These are phyloP conservation scores for Aspergillus brunneoviolaceus DNA, from an alignment of 2,329 filamentous ascomycete species.

Conservation along the genomic window DNA sequence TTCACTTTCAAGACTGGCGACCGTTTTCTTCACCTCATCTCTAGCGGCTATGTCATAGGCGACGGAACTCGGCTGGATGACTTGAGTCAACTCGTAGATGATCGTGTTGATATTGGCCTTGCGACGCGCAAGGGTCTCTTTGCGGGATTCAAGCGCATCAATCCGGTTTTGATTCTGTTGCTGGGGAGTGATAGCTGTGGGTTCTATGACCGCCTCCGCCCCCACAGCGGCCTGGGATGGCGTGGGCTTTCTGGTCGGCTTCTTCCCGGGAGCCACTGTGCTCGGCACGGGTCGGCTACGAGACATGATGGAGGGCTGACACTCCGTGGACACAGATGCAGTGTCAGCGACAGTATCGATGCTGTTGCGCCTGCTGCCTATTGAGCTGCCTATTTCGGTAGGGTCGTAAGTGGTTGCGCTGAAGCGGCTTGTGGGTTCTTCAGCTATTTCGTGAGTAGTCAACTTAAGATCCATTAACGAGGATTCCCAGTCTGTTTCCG, in stretches of 20 bases:
- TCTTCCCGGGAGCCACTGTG: slow-evolving; percentile 31
- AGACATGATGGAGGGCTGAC: slow-evolving; percentile 39
- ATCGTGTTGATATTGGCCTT: slow-evolving; percentile 69
- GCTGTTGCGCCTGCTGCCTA: slow-evolving; percentile 25
- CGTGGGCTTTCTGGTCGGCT: slow-evolving; percentile 43
- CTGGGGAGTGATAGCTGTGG: slow-evolving; percentile 64
- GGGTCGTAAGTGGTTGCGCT: slow-evolving; percentile 64
- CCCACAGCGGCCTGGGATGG: slow-evolving; percentile 35
- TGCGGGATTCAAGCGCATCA: slow-evolving; percentile 63
- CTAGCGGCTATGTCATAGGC: slow-evolving; percentile 64
- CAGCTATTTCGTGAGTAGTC: slow-evolving; percentile 34
- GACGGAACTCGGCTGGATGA: slow-evolving; percentile 69
- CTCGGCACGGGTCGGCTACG: slow-evolving; percentile 41
- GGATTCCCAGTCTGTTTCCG: slow-evolving; percentile 34
- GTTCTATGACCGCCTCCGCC: slow-evolving; percentile 49
- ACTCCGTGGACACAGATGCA: slow-evolving; percentile 34
- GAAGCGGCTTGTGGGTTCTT: slow-evolving; percentile 60
- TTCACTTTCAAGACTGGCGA: slow-evolving; percentile 64
- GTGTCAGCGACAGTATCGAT: slow-evolving; percentile 29
- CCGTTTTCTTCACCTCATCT: slow-evolving; percentile 60
- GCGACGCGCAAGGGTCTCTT: slow-evolving; percentile 65
- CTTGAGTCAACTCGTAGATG: slow-evolving; percentile 74
- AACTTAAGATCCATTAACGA: slow-evolving; percentile 38
- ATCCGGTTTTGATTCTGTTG: slow-evolving; percentile 63
- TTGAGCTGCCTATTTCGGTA: slow-evolving; percentile 46